These are phyloP conservation scores for Aspergillus tubingensis DNA, from an alignment of 2,329 filamentous ascomycete genomes.

Conservation along the genomic window DNA sequence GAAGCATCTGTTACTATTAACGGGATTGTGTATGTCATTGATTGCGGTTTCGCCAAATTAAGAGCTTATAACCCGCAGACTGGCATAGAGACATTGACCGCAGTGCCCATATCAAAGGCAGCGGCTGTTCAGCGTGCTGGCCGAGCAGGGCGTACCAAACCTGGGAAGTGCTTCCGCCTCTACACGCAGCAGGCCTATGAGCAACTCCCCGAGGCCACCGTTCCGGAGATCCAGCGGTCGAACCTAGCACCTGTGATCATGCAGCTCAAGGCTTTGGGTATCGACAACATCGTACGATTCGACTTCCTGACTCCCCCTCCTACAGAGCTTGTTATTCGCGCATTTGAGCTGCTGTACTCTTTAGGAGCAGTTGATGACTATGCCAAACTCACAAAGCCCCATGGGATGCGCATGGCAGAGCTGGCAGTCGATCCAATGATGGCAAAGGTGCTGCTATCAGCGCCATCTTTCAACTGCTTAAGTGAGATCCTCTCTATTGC, in stretches of 20 bases:
- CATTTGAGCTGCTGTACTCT: slow-evolving; percentile 82
- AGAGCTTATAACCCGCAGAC: slow-evolving; percentile 80
- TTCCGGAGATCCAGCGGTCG: slow-evolving; percentile 88
- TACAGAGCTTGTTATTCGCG: slow-evolving; percentile 78
- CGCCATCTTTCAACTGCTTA: slow-evolving; percentile 73
- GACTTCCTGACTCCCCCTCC: slow-evolving; percentile 86
- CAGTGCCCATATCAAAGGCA: slow-evolving; percentile 81
- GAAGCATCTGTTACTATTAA: slow-evolving; percentile 95
- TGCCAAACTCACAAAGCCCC: slow-evolving; percentile 82
- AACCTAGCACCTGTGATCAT: slow-evolving; percentile 86
- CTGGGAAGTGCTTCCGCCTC: slow-evolving; percentile 91
- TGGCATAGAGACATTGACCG: slow-evolving; percentile 84
- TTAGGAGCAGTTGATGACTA: slow-evolving; percentile 86
- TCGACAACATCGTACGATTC: slow-evolving; percentile 91
- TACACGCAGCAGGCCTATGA: slow-evolving; percentile 78
- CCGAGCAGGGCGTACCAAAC: slow-evolving; percentile 81
- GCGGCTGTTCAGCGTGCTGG: slow-evolving; percentile 91
- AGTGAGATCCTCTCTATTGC: slow-evolving; percentile 88
- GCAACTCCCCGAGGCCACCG: slow-evolving; percentile 67
- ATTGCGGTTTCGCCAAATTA: slow-evolving; percentile 88
- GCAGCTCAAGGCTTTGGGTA: slow-evolving; percentile 90
- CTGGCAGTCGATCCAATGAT: slow-evolving; percentile 94
- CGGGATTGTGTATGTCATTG: slow-evolving; percentile 86
- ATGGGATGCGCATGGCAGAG: slow-evolving; percentile 92
- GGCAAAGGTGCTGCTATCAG: slow-evolving; percentile 79